A percentile compares a stretch with the other conserved stretches of the same genome.
Conservation (phyloP, 768 basidiomycete genomes). For the Tremella fuciformis region DNA sequence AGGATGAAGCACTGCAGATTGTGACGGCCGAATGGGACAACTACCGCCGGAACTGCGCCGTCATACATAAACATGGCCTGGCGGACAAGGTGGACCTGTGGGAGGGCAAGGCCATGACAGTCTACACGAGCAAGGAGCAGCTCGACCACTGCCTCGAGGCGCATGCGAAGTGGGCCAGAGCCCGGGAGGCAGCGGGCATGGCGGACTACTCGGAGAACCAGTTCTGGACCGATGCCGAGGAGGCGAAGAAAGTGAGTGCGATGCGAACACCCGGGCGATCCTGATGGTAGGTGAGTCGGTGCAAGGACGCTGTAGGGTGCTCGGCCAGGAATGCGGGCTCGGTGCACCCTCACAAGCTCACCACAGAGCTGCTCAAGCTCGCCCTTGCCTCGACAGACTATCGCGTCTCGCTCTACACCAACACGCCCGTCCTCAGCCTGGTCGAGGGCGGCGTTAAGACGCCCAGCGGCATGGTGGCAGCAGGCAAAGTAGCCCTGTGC, state of each 20-base stretch:
- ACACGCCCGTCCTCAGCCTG: conserved; percentile 16
- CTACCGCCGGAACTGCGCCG: conserved; percentile 26
- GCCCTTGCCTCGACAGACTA: conserved; percentile 17
- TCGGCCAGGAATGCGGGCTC: conserved; percentile 18
- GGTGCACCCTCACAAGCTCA: conserved; percentile 36
- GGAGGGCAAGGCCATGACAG: conserved; percentile 21
- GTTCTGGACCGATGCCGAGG: neutral
- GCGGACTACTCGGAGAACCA: neutral
- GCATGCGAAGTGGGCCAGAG: neutral
- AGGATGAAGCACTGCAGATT: conserved; percentile 31
- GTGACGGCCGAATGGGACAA: conserved; percentile 37
- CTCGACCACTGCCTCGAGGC: neutral
- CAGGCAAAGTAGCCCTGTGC: conserved; percentile 8
- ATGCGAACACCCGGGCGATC: neutral
- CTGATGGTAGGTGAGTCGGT: too few species aligned
- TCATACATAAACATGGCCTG: conserved; percentile 30
- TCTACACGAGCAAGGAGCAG: neutral
- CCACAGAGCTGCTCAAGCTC: conserved; percentile 22
- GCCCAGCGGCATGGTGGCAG: neutral
- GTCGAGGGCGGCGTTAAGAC: too few species aligned
- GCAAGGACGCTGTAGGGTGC: too few species aligned
- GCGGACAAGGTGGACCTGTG: conserved; percentile 34
- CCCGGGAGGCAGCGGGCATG: neutral
- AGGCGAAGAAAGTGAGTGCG: neutral
- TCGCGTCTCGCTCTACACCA: conserved; percentile 21